Base-by-base conservation (phyloP, 768 basidiomycete species). In the Punctularia strigosozonata region DNA sequence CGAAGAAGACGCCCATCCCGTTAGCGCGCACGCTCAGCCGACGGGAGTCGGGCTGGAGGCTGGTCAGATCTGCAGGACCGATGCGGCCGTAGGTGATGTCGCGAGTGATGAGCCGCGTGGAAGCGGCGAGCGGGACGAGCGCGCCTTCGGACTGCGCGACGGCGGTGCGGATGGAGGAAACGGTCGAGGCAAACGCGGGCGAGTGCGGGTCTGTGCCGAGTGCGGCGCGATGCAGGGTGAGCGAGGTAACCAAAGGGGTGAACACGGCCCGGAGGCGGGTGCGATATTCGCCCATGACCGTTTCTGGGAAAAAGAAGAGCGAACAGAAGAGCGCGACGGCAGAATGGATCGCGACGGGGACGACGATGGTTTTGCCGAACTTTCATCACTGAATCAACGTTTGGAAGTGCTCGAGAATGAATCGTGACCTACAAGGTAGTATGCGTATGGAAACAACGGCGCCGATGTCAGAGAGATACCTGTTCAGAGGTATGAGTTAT, bases 21-120 rank as follows among this genome's bases (percentile, higher is more conserved):
- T 77, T 65, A n/a, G 71, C 68, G 6, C 75, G 61, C 8, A 70
- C 73, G 4, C 68, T 64, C 44, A 82, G 61, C 3, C 70, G 58
- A 31, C 75, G 61, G 13, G 63, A 61, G 5, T 69, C 49, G 18
- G 56, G 50, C 39, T 80, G 77, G 15, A 86, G 62, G 3, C 55
- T 51, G 0, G 49, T 46, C 36, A 77, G 75, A 50, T 81, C 78
- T 2, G 50, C 52, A 0, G 80, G 80, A 0, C 69, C 60, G 49
- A 79, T 79, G 2, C 78, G 66, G 1, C 63, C 63, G 48, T 71
- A 81, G 12, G 75, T 62, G 15, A 86, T 50, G 46, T 86, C 83
- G 10, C 66, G 64, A 22, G 57, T 60, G 19, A 84, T 63, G 1
- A 84, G 60, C 7, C 73, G 65, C 0, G 61, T 61, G 0, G 73